Percentiles rank a stretch among this genome's conserved stretches.
Evolutionary conservation across 2,329 filamentous ascomycete species (phyloP).

Genomic region (Chaetomium sp.): DNA sequence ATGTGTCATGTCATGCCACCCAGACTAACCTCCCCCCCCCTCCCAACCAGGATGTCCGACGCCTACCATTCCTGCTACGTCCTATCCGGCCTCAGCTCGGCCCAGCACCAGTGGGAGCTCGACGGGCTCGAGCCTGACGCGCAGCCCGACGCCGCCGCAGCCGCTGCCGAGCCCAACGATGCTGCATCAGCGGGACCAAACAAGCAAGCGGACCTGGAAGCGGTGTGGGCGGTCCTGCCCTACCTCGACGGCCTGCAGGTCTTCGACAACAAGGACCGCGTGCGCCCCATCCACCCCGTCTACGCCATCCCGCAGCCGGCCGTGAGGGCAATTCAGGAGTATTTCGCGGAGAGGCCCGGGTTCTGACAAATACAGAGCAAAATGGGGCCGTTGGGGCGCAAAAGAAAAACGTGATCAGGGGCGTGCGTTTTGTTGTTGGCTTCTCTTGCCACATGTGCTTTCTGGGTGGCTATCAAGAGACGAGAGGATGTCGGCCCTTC

Average conservation of each 20-base stretch:
- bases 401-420: neutral
- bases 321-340: constrained; percentile 64
- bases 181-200: constrained; percentile 38
- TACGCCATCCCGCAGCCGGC: constrained; percentile 77
- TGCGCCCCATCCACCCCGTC: constrained; percentile 76
- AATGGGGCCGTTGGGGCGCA: neutral
- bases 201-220: constrained; percentile 8
- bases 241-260: constrained; percentile 58
- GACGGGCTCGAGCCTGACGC: constrained; percentile 39
- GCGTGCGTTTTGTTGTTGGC: neutral
- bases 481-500: neutral
- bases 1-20: constrained; percentile 12
- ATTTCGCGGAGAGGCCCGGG: constrained; percentile 62
- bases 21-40: neutral
- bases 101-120: constrained; percentile 68
- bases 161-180: constrained; percentile 38
- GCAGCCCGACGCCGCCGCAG: neutral
- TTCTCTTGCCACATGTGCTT: neutral
- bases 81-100: constrained; percentile 79
- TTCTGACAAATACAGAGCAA: constrained; percentile 45
- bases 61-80: constrained; percentile 94
- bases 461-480: neutral
- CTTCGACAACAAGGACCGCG: constrained; percentile 70
- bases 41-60: constrained; percentile 57
- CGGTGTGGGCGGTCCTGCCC: constrained; percentile 50